phyloP scores from a whole-genome alignment of 306 rosid genomes.

The Medicago ruthenica region DNA sequence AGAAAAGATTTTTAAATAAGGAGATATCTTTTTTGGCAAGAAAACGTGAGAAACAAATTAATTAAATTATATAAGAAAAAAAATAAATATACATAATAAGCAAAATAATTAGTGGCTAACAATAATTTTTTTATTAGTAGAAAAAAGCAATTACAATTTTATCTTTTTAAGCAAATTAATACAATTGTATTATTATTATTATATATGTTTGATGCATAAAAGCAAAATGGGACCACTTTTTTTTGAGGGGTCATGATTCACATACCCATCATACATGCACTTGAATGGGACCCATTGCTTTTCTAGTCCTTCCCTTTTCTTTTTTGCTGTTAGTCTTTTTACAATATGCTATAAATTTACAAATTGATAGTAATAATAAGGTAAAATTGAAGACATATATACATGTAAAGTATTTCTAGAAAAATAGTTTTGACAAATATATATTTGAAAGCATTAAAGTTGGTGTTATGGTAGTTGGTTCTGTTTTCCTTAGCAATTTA shows the following conservation, averaged over 20 bases:
- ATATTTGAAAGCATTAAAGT: constrained; percentile 65
- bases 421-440: constrained; percentile 33
- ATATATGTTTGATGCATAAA: constrained; percentile 40
- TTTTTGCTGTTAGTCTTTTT: background rate
- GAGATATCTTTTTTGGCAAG: background rate
- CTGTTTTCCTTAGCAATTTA: constrained; percentile 66
- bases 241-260: constrained; percentile 38
- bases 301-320: background rate
- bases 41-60: background rate
- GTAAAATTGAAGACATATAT: background rate
- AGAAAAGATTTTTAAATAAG: constrained; percentile 6
- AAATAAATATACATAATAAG: background rate
- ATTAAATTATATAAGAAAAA: background rate
- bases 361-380: background rate
- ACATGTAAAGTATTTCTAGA: background rate
- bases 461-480: constrained; percentile 83
- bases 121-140: background rate
- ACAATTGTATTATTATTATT: constrained; percentile 17
- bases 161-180: no score
- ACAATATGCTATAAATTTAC: constrained; percentile 9
- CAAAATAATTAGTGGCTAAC: constrained; percentile 20
- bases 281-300: constrained; percentile 47
- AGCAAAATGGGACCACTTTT: constrained; percentile 45
- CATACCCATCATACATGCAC: constrained; percentile 53
- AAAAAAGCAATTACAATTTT: no score